Base-by-base conservation (phyloP, 2,329 filamentous ascomycete genomes). In the Cladorrhinum sp. region DNA sequence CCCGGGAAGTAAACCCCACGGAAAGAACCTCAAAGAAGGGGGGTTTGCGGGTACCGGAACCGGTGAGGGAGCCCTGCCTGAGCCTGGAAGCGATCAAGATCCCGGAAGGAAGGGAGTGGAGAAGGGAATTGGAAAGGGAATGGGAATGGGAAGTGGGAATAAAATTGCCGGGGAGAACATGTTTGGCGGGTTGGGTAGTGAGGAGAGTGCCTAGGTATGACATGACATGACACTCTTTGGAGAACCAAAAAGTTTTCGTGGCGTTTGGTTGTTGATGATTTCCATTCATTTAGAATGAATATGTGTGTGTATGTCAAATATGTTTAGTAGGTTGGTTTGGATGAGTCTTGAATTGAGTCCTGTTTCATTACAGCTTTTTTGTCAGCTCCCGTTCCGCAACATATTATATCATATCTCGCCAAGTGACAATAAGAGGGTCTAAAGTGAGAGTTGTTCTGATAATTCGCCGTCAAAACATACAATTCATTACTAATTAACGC, bases 11-110 rank as follows among this genome's bases (percentile, higher is more conserved):
- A 58, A 63, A 2, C 69, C 69, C 32, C 65, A 70, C 29, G 70
- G 69, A 10, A 67, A 64, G 67, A 69, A 70, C 51, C 57, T 72
- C 29, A 65, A 50, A 3, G 69, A 71, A 59, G 68, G 68, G 24
- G 63, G 62, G 10, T 68, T 69, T 27, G 63, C 64, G 49, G 65
- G 62, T 1, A 66, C 64, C n/a, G 67, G 68, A 1, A 67, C 65
- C 5, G 66, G 9, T 9, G 62, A 55, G 10, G 62, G 63, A 4
- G 45, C 62, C 50, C 41, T 66, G 27, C 67, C 68, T 9, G 68
- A 71, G 67, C 68, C 68, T 2, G 69, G 68, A 8, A 67, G 64
- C n/a, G 55, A 62, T 53, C 13, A 66, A 27, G 70, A 71, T 41
- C 69, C 69, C 0, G 57, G 23, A 2, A 41, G 68, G 57, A 32